Percentiles rank a stretch among this genome's conserved stretches.
These are phyloP conservation scores for Solanum piurae DNA, from an alignment of 257 asterid genomes.

Conservation along the genomic window DNA sequence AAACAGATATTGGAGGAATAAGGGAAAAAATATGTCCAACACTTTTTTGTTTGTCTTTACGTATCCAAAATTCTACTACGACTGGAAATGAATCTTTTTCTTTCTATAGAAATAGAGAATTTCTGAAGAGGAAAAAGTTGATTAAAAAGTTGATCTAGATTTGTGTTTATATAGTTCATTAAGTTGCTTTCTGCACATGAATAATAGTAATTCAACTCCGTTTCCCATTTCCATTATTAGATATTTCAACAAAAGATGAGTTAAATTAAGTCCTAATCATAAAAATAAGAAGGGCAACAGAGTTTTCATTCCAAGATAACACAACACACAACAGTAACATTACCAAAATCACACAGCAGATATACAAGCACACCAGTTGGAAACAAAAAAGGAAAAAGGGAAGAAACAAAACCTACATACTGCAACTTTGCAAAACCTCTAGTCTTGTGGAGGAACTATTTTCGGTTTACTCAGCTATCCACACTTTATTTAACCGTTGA, in stretches of 20 bases:
- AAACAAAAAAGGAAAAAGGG: neutral
- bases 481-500: neutral
- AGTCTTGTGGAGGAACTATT: conserved; percentile 17
- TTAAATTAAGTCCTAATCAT: neutral
- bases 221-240: neutral
- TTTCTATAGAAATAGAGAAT: neutral
- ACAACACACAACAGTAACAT: too few relatives aligned
- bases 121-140: neutral
- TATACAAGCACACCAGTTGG: neutral
- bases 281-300: neutral
- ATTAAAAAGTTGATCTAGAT: neutral
- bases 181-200: neutral
- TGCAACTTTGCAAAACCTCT: neutral
- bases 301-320: neutral
- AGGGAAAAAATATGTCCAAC: neutral
- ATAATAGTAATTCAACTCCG: neutral
- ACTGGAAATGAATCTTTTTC: neutral
- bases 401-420: neutral
- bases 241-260: neutral
- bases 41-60: neutral
- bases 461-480: neutral
- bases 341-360: neutral
- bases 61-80: neutral
- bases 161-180: neutral
- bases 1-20: neutral